Base-by-base conservation (phyloP, 2,329 filamentous ascomycete species). In the Colletotrichum cereale region DNA sequence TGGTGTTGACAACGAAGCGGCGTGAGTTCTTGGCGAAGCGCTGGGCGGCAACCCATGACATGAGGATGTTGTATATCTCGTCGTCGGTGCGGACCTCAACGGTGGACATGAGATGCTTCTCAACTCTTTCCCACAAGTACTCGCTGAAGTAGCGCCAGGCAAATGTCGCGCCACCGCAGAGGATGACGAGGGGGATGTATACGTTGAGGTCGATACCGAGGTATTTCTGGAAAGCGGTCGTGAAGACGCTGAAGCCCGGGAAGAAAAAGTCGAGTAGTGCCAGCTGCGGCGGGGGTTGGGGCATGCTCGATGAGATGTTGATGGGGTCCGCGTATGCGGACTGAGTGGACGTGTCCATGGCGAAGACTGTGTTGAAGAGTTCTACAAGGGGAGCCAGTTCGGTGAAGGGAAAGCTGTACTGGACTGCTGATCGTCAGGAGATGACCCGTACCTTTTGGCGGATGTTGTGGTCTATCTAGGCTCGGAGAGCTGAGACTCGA, bases 51-150 rank as follows among this genome's bases (percentile, higher is more conserved):
- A 93, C 86, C 91, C 91, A 93, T 34, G 85, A 85, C 90, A 93
- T 92, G 50, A 93, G 76, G 76, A 92, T 92, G 77, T 91, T 91
- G 82, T 92, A 93, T 67, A 92, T 88, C 78, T 93, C 91, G 75
- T 94, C 92, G 68, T 93, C 90, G 36, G 88, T 86, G 55, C 90
- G 86, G 48, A 94, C 88, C 75, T 91, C 88, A 24, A 91, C 90
- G 1, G 87, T 88, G 3, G 89, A 91, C 84, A 92, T 90, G 75
- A 91, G 86, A 75, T 92, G 82, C 7, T 81, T 76, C 52, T 87
- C 83, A 38, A 90, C 73, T 48, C 86, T 78, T 1, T 79, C 77
- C 82, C 84, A 86, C 16, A 88, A 68, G 74, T 85, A 86, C 2
- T 82, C 79, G 64, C 81, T 84, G 55, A 87, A 77, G 74, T 91